phyloP scores from a whole-genome alignment of 805 yeast genomes.

The Pichia occidentalis region DNA sequence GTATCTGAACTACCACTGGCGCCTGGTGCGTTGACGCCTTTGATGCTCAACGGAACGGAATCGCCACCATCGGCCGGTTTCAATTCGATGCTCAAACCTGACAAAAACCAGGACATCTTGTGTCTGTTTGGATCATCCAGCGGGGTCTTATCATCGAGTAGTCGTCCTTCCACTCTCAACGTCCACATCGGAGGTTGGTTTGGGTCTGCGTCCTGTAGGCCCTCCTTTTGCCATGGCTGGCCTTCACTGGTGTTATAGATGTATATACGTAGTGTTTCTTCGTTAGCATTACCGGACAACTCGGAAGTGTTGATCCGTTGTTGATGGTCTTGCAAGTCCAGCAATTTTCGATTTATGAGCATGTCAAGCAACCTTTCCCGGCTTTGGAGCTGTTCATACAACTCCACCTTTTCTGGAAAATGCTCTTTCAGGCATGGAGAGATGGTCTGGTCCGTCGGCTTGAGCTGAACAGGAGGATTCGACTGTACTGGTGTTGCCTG shows the following conservation, averaged over 20 bases:
- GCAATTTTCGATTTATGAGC: slow-evolving; percentile 70
- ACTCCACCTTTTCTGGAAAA: slow-evolving; percentile 46
- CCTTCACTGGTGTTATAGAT: slow-evolving; percentile 76
- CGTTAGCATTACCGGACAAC: slow-evolving; percentile 36
- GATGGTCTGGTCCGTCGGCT: slow-evolving; percentile 32
- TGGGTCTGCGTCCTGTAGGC: slow-evolving; percentile 7
- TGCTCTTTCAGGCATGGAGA: slow-evolving; percentile 24
- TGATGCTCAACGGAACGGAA: slow-evolving; percentile 19
- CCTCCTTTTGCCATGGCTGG: slow-evolving; percentile 74
- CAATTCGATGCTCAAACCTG: slow-evolving; percentile 80
- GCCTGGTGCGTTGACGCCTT: slow-evolving; percentile 16
- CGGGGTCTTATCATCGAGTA: slow-evolving; percentile 43
- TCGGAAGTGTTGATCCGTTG: slow-evolving; percentile 24
- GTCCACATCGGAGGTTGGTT: slow-evolving; percentile 60
- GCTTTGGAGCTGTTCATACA: slow-evolving; percentile 63
- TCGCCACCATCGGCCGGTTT: slow-evolving; percentile 24
- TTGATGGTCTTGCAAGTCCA: slow-evolving; percentile 73
- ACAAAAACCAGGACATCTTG: slow-evolving; percentile 72
- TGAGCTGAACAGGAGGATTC: slow-evolving; percentile 25
- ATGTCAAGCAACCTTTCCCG: slow-evolving; percentile 83
- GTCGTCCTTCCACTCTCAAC: slow-evolving; percentile 79
- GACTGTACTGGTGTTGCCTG: slow-evolving; percentile 14
- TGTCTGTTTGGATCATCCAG: slow-evolving; percentile 44
- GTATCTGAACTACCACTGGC: slow-evolving; percentile 27
- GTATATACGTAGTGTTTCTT: slow-evolving; percentile 65